Evolutionary conservation across 495 filamentous ascomycete genomes (phyloP).

Genomic region (Halenospora varia): DNA sequence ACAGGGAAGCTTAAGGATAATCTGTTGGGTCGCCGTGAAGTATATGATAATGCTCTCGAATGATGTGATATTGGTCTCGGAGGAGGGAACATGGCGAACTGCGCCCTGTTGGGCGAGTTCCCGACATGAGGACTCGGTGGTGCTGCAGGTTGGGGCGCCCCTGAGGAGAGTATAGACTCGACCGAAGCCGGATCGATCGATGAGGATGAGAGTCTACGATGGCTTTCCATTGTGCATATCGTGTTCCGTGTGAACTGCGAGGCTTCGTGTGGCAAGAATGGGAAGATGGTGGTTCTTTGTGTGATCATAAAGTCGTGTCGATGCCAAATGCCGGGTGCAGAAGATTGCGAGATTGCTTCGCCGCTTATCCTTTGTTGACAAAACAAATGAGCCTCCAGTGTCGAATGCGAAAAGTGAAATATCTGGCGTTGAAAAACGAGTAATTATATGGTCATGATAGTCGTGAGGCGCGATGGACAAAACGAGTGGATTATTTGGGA

Average conservation of each 20-base stretch:
- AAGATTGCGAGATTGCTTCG: not conserved
- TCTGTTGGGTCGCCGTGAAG: constrained; percentile 64
- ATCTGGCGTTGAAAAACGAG: constrained; percentile 7
- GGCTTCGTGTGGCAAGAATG: constrained; percentile 13
- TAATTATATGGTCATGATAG: constrained; percentile 20
- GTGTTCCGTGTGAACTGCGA: constrained; percentile 10
- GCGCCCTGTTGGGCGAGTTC: constrained; percentile 18
- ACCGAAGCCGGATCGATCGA: constrained; percentile 28
- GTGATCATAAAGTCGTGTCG: constrained; percentile 14
- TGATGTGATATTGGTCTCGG: constrained; percentile 36
- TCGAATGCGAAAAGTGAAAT: not conserved
- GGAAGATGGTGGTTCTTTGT: constrained; percentile 9
- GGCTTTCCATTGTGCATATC: constrained; percentile 23
- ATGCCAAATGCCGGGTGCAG: not conserved
- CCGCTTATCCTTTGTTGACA: constrained; percentile 12
- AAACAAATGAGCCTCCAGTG: constrained; percentile 10
- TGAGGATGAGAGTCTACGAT: constrained; percentile 20
- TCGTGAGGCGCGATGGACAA: not conserved
- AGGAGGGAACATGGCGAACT: constrained; percentile 23
- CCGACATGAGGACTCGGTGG: constrained; percentile 21
- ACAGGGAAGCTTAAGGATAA: constrained; percentile 81
- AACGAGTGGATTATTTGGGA: not conserved
- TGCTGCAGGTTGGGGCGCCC: constrained; percentile 19
- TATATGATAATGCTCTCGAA: constrained; percentile 47
- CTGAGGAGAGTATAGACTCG: constrained; percentile 29